Percentiles rank a stretch among this genome's conserved stretches.
These are phyloP conservation scores for Aspergillus texensis DNA, from an alignment of 2,329 filamentous ascomycete species.

Conservation along the genomic window DNA sequence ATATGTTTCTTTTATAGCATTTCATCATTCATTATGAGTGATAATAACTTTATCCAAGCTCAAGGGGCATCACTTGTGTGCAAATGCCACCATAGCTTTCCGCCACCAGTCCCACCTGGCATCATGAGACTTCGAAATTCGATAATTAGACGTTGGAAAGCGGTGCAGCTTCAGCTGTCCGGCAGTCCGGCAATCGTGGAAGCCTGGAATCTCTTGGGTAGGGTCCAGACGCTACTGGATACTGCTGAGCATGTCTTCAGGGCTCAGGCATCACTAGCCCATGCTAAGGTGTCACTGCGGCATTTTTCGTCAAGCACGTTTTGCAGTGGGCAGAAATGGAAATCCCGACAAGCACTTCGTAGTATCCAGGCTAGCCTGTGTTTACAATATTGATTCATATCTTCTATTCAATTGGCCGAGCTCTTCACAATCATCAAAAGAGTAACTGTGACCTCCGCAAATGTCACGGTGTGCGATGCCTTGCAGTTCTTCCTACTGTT, in stretches of 20 bases:
- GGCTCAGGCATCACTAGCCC: not conserved
- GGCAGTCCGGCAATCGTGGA: not conserved
- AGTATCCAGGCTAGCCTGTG: not conserved
- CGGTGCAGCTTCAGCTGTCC: not conserved
- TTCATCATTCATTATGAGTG: not conserved
- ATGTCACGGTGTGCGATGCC: not conserved
- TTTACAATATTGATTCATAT: not conserved
- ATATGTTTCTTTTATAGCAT: not conserved
- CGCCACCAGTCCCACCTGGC: constrained; percentile 2
- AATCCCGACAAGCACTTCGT: not conserved
- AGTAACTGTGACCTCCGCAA: not conserved
- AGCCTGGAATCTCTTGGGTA: not conserved
- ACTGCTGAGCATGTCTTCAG: not conserved
- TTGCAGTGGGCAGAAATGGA: not conserved
- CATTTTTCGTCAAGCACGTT: not conserved
- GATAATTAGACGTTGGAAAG: not conserved
- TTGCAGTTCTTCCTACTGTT: not conserved
- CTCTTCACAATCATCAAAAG: not conserved
- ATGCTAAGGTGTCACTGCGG: constrained; percentile 4
- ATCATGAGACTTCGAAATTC: constrained; percentile 1
- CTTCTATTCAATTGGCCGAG: not conserved
- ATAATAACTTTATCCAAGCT: constrained; percentile 1
- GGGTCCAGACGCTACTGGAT: not conserved
- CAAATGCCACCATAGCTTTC: not conserved
- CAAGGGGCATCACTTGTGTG: constrained; percentile 6